Evolutionary conservation across 2,329 filamentous ascomycete species (phyloP).

Genomic region (Aspergillus sp.): DNA sequence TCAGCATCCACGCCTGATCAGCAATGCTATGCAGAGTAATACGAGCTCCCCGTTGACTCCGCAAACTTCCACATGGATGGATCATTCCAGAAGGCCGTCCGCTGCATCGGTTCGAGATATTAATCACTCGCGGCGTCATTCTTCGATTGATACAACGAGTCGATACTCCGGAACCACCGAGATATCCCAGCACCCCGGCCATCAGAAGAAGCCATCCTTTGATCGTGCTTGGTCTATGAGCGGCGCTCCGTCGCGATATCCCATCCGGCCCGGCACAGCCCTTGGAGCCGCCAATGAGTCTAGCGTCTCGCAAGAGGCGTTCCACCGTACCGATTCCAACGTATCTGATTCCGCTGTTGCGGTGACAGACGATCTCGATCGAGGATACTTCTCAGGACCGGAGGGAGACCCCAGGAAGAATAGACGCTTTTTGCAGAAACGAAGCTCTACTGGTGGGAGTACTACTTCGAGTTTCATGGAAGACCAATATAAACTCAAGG

Average conservation of each 20-base stretch:
- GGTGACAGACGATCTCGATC: conserved; percentile 63
- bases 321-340: conserved; percentile 21
- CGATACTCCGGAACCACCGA: conserved; percentile 28
- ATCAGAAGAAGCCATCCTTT: conserved; percentile 58
- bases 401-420: conserved; percentile 71
- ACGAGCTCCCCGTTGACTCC: conserved; percentile 46
- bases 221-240: conserved; percentile 60
- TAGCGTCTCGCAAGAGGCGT: conserved; percentile 15
- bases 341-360: conserved; percentile 32
- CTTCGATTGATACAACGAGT: conserved; percentile 72
- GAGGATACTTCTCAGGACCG: conserved; percentile 90
- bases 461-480: conserved; percentile 72
- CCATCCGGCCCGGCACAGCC: conserved; percentile 32
- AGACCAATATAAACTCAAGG: conserved; percentile 65
- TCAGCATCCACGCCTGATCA: conserved; percentile 31
- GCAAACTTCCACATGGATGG: conserved; percentile 42
- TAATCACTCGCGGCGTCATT: conserved; percentile 82
- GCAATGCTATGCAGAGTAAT: conserved; percentile 26
- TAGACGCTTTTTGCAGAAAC: conserved; percentile 79
- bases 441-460: conserved; percentile 43
- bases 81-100: conserved; percentile 59
- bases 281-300: conserved; percentile 25
- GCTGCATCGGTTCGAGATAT: conserved; percentile 79
- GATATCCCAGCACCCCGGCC: conserved; percentile 33
- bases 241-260: conserved; percentile 25